Conservation (phyloP, 2,329 filamentous ascomycete genomes). For the Colletotrichum cordylinicola region DNA sequence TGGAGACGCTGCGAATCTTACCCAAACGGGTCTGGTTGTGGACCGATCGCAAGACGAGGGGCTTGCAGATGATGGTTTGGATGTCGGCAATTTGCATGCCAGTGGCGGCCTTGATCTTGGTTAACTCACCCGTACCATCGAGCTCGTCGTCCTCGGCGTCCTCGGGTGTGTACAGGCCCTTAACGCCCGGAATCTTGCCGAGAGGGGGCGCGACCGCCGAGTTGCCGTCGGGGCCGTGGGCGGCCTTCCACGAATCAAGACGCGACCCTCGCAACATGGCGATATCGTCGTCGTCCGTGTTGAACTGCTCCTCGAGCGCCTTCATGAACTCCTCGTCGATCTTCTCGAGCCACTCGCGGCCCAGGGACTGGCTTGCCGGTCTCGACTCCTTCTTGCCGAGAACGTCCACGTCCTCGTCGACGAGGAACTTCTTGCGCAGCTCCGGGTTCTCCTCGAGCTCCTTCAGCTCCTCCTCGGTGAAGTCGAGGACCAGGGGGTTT, state of each 20-base stretch:
- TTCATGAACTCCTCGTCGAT: slow-evolving; percentile 30
- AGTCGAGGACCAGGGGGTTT: slow-evolving; percentile 57
- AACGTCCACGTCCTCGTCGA: slow-evolving; percentile 26
- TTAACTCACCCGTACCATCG: slow-evolving; percentile 56
- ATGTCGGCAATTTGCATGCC: slow-evolving; percentile 60
- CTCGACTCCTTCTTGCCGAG: background rate
- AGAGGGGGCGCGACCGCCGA: slow-evolving; percentile 54
- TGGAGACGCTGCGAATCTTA: slow-evolving; percentile 81
- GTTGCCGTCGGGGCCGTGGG: slow-evolving; percentile 37
- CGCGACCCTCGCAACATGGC: slow-evolving; percentile 30
- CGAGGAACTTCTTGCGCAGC: slow-evolving; percentile 41
- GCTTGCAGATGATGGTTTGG: slow-evolving; percentile 68
- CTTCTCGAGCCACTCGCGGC: slow-evolving; percentile 12
- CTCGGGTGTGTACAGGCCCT: slow-evolving; percentile 54
- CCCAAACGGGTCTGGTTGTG: slow-evolving; percentile 95
- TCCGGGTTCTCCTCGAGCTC: slow-evolving; percentile 46
- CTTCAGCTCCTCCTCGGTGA: slow-evolving; percentile 54
- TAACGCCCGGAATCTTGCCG: slow-evolving; percentile 59
- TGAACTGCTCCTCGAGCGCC: slow-evolving; percentile 25
- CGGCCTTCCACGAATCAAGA: slow-evolving; percentile 36
- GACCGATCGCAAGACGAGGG: slow-evolving; percentile 76
- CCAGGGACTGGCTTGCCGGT: background rate
- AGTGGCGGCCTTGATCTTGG: slow-evolving; percentile 59
- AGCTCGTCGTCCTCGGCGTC: slow-evolving; percentile 56
- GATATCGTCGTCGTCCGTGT: slow-evolving; percentile 30